Conservation (phyloP, 805 yeast species). For the Alloascoidea africana region DNA sequence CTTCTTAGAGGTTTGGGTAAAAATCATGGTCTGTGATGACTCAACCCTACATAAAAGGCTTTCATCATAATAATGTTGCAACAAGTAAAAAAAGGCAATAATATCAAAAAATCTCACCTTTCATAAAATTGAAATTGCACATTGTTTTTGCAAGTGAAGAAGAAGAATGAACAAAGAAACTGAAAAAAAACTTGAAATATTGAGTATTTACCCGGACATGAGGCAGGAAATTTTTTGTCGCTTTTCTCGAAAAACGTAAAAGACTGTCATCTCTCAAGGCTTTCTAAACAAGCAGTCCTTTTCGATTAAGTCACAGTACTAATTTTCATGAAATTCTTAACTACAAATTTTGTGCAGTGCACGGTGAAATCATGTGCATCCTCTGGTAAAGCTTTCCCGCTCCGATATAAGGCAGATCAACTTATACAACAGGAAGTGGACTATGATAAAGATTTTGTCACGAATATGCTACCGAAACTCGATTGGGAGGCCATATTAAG, state of each 20-base stretch:
- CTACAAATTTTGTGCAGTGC: constrained; percentile 94
- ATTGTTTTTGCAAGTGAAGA: background rate
- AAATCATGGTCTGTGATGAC: background rate
- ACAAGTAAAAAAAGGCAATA: background rate
- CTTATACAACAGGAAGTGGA: constrained; percentile 67
- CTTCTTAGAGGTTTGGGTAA: constrained; percentile 4
- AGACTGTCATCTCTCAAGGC: background rate
- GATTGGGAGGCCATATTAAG: constrained; percentile 77
- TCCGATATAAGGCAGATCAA: constrained; percentile 44
- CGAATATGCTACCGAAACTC: constrained; percentile 61
- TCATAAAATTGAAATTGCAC: background rate
- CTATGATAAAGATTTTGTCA: constrained; percentile 66
- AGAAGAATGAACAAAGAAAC: background rate
- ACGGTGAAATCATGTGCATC: constrained; percentile 72
- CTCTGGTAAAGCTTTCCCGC: constrained; percentile 67
- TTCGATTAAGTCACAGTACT: too few species aligned
- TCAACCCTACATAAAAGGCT: background rate
- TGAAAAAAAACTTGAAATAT: background rate
- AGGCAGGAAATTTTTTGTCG: background rate
- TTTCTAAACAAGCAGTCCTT: background rate
- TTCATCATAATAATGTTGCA: background rate
- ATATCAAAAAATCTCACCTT: background rate
- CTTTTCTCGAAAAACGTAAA: background rate
- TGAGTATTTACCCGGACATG: background rate
- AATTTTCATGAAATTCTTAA: constrained; percentile 83